Conservation (phyloP, 352 stramenopile genomes). For the Phytophthora pisi region DNA sequence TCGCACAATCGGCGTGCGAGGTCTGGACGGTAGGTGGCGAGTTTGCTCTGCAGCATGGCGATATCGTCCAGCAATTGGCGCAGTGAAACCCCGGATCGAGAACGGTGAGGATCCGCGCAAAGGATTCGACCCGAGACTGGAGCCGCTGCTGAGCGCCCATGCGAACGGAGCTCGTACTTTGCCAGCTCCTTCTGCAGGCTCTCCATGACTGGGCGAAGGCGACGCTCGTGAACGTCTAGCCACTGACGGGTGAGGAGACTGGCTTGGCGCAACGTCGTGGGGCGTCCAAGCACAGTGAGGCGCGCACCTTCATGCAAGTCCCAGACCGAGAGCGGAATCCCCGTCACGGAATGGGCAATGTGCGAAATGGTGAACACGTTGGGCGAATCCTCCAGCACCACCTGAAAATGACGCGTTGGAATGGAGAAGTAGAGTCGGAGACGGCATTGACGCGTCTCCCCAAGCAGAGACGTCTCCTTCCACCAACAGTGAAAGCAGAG, state of each 20-base stretch:
- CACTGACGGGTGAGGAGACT: conserved; percentile 79
- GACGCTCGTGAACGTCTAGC: conserved; percentile 59
- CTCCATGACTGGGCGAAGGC: conserved; percentile 40
- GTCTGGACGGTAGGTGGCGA: conserved; percentile 63
- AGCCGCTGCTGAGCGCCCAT: conserved; percentile 33
- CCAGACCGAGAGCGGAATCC: conserved; percentile 56
- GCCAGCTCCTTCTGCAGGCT: conserved; percentile 59
- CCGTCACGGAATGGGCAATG: conserved; percentile 47
- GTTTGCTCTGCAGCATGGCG: conserved; percentile 42
- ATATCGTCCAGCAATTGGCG: conserved; percentile 57
- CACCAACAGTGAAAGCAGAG: conserved; percentile 79
- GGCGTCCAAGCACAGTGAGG: conserved; percentile 60
- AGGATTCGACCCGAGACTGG: conserved; percentile 41
- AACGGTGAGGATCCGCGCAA: conserved; percentile 63
- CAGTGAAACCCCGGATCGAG: conserved; percentile 47
- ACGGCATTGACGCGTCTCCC: conserved; percentile 41
- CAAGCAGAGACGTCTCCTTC: conserved; percentile 53
- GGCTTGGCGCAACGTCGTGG: conserved; percentile 75
- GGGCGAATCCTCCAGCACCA: conserved; percentile 65
- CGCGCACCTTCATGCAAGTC: conserved; percentile 74
- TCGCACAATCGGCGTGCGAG: conserved; percentile 57
- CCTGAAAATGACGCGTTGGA: conserved; percentile 65
- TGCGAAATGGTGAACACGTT: conserved; percentile 84
- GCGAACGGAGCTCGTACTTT: conserved; percentile 65
- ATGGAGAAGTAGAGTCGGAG: conserved; percentile 72